phyloP scores from a whole-genome alignment of 352 stramenopile species.

The Globisporangium echinulatum region DNA sequence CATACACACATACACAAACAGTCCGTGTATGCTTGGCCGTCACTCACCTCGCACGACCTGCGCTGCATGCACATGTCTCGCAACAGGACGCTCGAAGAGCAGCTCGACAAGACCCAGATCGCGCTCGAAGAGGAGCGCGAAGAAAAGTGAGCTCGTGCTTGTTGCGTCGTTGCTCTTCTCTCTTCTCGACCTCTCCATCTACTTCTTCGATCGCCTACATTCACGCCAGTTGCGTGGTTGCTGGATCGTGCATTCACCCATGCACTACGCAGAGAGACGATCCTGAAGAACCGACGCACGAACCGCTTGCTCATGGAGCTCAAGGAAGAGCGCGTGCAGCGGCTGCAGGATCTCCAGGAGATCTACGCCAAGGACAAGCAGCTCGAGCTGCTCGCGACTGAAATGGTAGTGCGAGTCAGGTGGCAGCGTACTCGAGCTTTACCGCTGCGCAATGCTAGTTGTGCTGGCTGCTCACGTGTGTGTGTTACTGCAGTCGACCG shows the following conservation, averaged over 20 bases:
- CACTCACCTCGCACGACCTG: too few species aligned
- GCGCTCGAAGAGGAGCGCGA: constrained; percentile 60
- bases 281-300: constrained; percentile 62
- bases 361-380: constrained; percentile 80
- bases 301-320: constrained; percentile 67
- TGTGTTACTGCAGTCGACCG: constrained; percentile 22
- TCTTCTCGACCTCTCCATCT: background rate
- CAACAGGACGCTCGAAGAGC: constrained; percentile 44
- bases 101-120: constrained; percentile 54
- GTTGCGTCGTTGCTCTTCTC: background rate
- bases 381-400: constrained; percentile 41
- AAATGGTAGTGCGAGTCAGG: constrained; percentile 34
- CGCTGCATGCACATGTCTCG: too few species aligned
- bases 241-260: background rate
- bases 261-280: constrained; percentile 39
- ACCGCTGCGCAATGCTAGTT: background rate
- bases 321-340: constrained; percentile 67
- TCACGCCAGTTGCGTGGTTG: too few species aligned
- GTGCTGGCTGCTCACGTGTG: background rate
- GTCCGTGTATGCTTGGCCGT: too few species aligned
- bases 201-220: too few species aligned
- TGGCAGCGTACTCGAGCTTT: background rate
- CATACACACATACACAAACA: too few species aligned
- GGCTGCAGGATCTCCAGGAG: constrained; percentile 71
- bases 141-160: constrained; percentile 42